Base-by-base conservation (phyloP, 495 filamentous ascomycete genomes). In the Elasticomyces elasticus region DNA sequence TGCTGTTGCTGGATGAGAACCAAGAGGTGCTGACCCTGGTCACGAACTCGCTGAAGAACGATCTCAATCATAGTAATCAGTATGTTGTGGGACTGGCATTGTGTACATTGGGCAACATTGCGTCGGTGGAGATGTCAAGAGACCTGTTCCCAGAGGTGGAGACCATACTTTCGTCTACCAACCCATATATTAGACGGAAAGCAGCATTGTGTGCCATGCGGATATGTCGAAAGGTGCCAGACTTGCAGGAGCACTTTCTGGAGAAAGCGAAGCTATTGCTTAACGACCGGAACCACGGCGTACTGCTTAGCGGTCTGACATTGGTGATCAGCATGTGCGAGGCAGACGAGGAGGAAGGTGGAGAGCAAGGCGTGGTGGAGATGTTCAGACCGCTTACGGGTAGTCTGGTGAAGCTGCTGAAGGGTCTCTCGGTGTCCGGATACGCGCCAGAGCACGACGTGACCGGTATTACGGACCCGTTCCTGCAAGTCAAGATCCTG, bases 121-220 rank as follows among this genome's bases (percentile, higher is more conserved):
- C 94, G 49, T 95, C 89, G 9, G 74, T 95, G 62, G 92, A 98
- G 67, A 98, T 98, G 92, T 92, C 91, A n/a, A 79, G 92, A 71
- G 92, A 98, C 71, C 75, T 98, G 20, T 98, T 97, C 70, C 76
- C 86, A 59, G 89, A 98, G 76, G 85, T 98, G 60, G 94, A 97
- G 71, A 83, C 73, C 37, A 80, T 97, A 19, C 72, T 96, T 51
- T 87, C 89, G 12, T 94, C 87, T 26, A 84, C 88, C 31, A 98
- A 98, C 67, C 91, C 92, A 11, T 98, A 98, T 62, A 95, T 97
- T 64, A 82, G 91, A 46, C 81, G 92, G 46, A 98, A 98, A 76
- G 92, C 94, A 30, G 94, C 92, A 5, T 78, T 98, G n/a, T 98
- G 92, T 69, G 92, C 92, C n/a, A 98, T 98, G 94, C 79, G 94